These are phyloP conservation scores for Corymbia maculata DNA, from an alignment of 345 rosid species.

Conservation along the genomic window DNA sequence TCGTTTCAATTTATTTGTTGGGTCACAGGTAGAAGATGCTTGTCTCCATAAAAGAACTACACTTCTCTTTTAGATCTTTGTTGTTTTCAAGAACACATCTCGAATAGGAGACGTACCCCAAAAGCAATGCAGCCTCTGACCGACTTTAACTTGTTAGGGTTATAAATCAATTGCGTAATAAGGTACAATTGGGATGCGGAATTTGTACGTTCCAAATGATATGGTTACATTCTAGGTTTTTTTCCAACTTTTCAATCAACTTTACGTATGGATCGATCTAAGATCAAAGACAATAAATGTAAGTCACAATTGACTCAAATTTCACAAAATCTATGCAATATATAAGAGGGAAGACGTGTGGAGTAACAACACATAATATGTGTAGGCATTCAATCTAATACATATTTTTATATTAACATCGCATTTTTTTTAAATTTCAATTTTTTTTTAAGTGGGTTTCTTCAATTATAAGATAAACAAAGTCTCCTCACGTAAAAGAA, in stretches of 20 bases:
- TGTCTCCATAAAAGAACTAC: not conserved
- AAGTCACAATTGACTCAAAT: not conserved
- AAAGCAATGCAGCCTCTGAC: not conserved
- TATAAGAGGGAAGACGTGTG: not conserved
- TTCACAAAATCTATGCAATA: not conserved
- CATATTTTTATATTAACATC: not conserved
- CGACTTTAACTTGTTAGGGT: not conserved
- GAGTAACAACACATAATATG: fast-evolving
- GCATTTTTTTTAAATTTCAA: not conserved
- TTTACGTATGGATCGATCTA: not conserved
- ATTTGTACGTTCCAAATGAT: not conserved
- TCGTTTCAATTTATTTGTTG: not conserved
- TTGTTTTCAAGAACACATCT: not conserved
- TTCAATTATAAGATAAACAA: not conserved
- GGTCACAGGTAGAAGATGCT: not conserved
- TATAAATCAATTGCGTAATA: not conserved
- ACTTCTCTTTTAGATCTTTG: not conserved
- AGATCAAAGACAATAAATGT: not conserved
- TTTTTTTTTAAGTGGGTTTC: not conserved
- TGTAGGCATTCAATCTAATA: not conserved
- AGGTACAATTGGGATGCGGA: not conserved
- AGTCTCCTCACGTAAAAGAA: not conserved
- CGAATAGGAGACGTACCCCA: not conserved
- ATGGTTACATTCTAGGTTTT: not conserved
- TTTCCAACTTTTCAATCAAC: not conserved